Conservation (phyloP, 495 filamentous ascomycete genomes). For the Amniculicola lignicola region DNA sequence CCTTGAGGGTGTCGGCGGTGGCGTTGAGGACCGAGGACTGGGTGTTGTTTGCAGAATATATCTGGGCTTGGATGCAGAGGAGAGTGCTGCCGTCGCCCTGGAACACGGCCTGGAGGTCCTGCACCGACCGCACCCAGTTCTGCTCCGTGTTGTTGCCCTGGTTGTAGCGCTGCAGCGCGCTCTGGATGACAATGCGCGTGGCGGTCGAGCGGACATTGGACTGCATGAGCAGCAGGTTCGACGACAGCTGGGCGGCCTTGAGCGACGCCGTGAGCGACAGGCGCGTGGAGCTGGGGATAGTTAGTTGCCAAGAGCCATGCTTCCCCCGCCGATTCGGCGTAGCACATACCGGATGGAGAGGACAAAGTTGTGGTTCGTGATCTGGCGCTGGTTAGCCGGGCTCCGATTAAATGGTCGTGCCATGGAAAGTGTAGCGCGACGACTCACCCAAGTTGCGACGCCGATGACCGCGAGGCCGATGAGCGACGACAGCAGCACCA, state of each 20-base stretch:
- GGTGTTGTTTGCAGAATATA: conserved; percentile 63
- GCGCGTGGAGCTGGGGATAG: conserved; percentile 45
- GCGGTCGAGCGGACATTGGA: conserved; percentile 63
- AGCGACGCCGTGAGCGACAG: conserved; percentile 77
- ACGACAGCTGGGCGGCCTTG: conserved; percentile 76
- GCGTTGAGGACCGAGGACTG: conserved; percentile 60
- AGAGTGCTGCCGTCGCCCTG: conserved; percentile 47
- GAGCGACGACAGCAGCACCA: conserved; percentile 68
- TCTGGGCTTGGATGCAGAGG: conserved; percentile 60
- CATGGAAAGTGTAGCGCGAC: background rate
- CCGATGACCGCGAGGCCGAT: conserved; percentile 63
- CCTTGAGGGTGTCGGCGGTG: conserved; percentile 46
- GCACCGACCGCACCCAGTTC: conserved; percentile 55
- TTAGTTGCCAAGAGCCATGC: background rate
- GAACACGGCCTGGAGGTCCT: conserved; percentile 63
- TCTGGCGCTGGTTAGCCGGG: conserved; percentile 46
- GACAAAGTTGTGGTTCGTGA: conserved; percentile 73
- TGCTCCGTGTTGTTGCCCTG: conserved; percentile 49
- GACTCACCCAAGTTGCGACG: conserved; percentile 55
- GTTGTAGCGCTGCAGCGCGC: conserved; percentile 61
- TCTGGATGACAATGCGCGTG: conserved; percentile 66
- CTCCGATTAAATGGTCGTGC: background rate
- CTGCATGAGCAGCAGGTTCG: conserved; percentile 70
- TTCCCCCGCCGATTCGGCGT: background rate
- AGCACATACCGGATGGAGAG: conserved; percentile 55